These are phyloP conservation scores for Termitomyces sp. DNA, from an alignment of 1,284 basidiomycete genomes.

Conservation along the genomic window DNA sequence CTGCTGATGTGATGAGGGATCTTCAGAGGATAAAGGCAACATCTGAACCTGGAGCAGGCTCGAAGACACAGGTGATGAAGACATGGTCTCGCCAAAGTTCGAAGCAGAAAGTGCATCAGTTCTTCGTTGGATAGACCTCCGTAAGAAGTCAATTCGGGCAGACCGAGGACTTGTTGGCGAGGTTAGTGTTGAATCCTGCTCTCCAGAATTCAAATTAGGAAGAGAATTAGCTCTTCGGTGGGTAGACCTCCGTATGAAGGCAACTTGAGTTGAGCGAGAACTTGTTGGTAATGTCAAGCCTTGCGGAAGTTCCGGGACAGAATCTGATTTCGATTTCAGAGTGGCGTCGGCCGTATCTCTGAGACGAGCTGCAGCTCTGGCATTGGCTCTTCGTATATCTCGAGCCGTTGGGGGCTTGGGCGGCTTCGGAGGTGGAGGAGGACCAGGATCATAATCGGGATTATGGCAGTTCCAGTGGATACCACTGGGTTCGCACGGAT, in stretches of 20 bases:
- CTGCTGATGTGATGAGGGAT: not conserved
- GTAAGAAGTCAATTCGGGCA: not conserved
- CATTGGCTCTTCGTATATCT: constrained; percentile 8
- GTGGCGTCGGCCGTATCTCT: not conserved
- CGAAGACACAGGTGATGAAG: not conserved
- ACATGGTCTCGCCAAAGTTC: not conserved
- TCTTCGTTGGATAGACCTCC: not conserved
- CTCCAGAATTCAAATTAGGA: not conserved
- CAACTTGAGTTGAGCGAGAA: not conserved
- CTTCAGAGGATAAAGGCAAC: not conserved
- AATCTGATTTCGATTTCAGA: not conserved
- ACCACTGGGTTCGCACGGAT: constrained; percentile 36
- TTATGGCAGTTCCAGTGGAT: constrained; percentile 51
- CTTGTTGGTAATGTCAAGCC: not conserved
- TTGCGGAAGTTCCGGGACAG: not conserved
- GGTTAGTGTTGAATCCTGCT: not conserved
- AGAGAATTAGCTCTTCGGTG: not conserved
- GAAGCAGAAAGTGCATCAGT: not conserved
- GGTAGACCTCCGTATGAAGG: not conserved
- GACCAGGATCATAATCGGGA: constrained; percentile 66
- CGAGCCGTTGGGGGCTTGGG: constrained; percentile 19
- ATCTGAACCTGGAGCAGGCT: not conserved
- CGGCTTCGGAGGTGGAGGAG: constrained; percentile 41
- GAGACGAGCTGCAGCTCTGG: not conserved
- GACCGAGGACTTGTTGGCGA: not conserved